A percentile compares a stretch with the other conserved stretches of the same genome.
Conservation (phyloP, 352 stramenopile genomes). For the Aphanomyces euteiches region DNA sequence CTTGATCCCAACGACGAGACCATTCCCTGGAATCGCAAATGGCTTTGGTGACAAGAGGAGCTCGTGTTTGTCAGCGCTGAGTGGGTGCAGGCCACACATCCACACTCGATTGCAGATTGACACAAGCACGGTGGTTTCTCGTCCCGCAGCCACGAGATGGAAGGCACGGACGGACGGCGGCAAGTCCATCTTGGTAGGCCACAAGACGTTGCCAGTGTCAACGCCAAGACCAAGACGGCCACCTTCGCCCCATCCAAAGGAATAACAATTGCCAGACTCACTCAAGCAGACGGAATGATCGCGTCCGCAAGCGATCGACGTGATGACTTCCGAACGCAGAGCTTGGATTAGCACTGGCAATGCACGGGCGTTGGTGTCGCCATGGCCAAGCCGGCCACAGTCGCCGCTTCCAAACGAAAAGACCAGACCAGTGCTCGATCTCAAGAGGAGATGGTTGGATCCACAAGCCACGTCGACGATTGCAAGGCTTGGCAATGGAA, state of each 20-base stretch:
- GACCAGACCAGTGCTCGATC: not conserved
- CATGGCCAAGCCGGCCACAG: conserved; percentile 12
- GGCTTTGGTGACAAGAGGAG: not conserved
- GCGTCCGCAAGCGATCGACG: conserved; percentile 7
- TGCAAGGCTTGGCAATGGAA: not conserved
- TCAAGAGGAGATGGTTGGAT: conserved; percentile 6
- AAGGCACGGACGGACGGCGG: not conserved
- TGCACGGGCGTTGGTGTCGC: not conserved
- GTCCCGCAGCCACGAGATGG: conserved; percentile 15
- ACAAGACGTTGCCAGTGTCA: conserved; percentile 6
- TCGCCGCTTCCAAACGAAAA: conserved; percentile 21
- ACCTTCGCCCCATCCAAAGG: conserved; percentile 25
- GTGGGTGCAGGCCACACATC: conserved; percentile 5
- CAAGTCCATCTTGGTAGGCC: not conserved
- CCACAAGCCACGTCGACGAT: conserved; percentile 18
- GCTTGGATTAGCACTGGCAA: not conserved
- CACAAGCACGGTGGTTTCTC: conserved; percentile 18
- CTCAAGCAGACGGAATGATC: conserved; percentile 16
- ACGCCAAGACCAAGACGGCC: conserved; percentile 12
- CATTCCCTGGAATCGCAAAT: not conserved
- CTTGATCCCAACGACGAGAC: not conserved
- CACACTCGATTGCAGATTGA: not conserved
- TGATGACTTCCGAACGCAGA: not conserved
- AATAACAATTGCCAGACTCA: not conserved
- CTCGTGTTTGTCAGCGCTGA: not conserved